Conservation (phyloP, 768 basidiomycete species). For the Cantharellus anzutake region DNA sequence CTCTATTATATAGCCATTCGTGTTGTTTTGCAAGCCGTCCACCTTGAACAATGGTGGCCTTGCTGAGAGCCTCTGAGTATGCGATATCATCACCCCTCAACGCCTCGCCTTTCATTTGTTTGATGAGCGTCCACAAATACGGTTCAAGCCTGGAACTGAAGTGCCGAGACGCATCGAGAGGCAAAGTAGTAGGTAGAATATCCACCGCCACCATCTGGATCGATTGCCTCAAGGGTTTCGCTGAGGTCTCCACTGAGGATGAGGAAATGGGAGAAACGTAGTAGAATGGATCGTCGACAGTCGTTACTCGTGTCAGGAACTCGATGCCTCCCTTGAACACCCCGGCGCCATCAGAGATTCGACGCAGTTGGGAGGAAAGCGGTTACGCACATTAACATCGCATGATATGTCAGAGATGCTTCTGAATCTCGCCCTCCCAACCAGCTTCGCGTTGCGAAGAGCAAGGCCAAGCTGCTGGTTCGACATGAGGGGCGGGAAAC, state of each 20-base stretch:
- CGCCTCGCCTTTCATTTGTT: constrained; percentile 10
- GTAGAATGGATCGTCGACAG: constrained; percentile 54
- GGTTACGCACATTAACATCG: constrained; percentile 44
- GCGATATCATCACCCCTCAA: constrained; percentile 9
- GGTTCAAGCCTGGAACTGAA: constrained; percentile 51
- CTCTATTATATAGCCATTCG: constrained; percentile 35
- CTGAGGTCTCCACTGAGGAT: constrained; percentile 23
- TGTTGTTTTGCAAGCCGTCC: constrained; percentile 38
- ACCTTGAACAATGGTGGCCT: constrained; percentile 47
- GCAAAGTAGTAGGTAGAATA: constrained; percentile 72
- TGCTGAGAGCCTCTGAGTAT: constrained; percentile 28
- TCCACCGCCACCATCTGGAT: constrained; percentile 72
- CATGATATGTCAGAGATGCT: constrained; percentile 81
- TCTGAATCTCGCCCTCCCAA: constrained; percentile 33
- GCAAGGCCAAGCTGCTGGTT: constrained; percentile 38
- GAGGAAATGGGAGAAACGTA: constrained; percentile 22
- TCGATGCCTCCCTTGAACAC: constrained; percentile 57
- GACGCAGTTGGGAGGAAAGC: neutral
- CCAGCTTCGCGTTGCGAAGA: constrained; percentile 27
- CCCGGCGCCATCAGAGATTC: neutral
- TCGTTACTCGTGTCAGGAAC: constrained; percentile 59
- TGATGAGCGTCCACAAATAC: constrained; percentile 42
- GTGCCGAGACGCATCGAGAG: constrained; percentile 58
- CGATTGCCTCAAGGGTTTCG: constrained; percentile 23
- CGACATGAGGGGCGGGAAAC: constrained; percentile 63